phyloP scores from a whole-genome alignment of 176 grass and related monocot genomes.

The Bothriochloa decipiens region DNA sequence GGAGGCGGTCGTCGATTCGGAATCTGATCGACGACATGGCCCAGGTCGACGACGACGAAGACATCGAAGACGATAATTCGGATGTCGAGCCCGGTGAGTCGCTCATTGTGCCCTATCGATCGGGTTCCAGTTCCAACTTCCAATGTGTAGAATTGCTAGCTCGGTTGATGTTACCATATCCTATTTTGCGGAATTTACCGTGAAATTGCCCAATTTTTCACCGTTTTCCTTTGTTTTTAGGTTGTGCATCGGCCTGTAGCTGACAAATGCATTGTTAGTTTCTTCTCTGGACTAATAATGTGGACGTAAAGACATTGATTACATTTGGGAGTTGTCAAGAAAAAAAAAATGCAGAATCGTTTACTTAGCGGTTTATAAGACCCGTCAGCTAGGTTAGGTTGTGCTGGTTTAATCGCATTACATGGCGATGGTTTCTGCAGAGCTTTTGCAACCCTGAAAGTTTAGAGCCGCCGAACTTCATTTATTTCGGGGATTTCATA shows the following conservation, averaged over 20 bases:
- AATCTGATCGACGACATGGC: constrained; percentile 68
- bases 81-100: constrained; percentile 62
- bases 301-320: not conserved
- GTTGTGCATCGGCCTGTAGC: not conserved
- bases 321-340: not conserved
- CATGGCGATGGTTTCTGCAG: not conserved
- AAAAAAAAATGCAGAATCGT: not conserved
- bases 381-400: not conserved
- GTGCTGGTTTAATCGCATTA: not conserved
- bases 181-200: not conserved
- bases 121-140: not conserved
- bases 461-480: not conserved
- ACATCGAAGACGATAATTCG: constrained; percentile 48
- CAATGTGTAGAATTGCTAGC: not conserved
- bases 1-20: constrained; percentile 39
- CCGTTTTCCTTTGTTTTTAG: not conserved
- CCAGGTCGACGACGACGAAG: constrained; percentile 56
- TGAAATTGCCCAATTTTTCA: not conserved
- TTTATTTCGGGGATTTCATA: constrained; percentile 6
- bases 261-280: not conserved
- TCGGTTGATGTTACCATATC: not conserved
- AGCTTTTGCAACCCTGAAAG: constrained; percentile 1
- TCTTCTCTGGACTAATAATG: not conserved
- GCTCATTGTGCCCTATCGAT: not conserved
- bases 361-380: not conserved